These are phyloP conservation scores for Salix purpurea DNA, from an alignment of 345 rosid genomes.

Conservation along the genomic window DNA sequence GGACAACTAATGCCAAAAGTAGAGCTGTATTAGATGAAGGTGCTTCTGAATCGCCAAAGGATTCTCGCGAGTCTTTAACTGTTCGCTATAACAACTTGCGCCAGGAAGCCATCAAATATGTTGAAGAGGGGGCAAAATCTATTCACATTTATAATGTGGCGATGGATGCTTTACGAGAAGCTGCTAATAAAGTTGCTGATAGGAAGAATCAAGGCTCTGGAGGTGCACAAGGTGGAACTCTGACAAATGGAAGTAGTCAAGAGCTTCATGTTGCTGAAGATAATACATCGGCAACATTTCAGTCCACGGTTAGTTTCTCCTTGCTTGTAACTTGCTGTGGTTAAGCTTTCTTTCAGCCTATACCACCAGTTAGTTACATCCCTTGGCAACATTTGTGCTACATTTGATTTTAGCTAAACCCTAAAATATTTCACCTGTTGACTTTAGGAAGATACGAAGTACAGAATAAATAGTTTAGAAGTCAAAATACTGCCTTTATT, in stretches of 20 bases:
- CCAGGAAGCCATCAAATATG: constrained; percentile 57
- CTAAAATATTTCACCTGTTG: too few relatives aligned
- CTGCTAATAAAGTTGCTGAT: constrained; percentile 44
- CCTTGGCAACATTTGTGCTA: neutral
- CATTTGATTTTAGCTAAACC: too few relatives aligned
- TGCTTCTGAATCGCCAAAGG: constrained; percentile 30
- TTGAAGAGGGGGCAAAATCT: constrained; percentile 50
- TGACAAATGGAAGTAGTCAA: constrained; percentile 40
- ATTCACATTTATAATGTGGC: constrained; percentile 42
- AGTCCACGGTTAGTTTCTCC: constrained; percentile 45
- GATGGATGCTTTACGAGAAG: constrained; percentile 48
- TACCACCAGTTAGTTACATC: neutral
- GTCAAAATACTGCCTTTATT: too few relatives aligned
- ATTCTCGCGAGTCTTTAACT: constrained; percentile 52
- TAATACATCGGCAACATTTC: constrained; percentile 26
- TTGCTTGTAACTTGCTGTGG: neutral
- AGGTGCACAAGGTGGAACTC: constrained; percentile 21
- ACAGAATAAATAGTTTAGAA: too few relatives aligned
- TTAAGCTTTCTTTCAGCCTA: neutral
- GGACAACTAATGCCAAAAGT: constrained; percentile 64
- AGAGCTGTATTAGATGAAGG: constrained; percentile 45
- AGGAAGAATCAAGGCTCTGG: constrained; percentile 41
- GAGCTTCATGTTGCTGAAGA: constrained; percentile 39
- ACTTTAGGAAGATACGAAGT: too few relatives aligned
- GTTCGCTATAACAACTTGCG: constrained; percentile 56